Base-by-base conservation (phyloP, 352 stramenopile genomes). In the Globisporangium spiculum region DNA sequence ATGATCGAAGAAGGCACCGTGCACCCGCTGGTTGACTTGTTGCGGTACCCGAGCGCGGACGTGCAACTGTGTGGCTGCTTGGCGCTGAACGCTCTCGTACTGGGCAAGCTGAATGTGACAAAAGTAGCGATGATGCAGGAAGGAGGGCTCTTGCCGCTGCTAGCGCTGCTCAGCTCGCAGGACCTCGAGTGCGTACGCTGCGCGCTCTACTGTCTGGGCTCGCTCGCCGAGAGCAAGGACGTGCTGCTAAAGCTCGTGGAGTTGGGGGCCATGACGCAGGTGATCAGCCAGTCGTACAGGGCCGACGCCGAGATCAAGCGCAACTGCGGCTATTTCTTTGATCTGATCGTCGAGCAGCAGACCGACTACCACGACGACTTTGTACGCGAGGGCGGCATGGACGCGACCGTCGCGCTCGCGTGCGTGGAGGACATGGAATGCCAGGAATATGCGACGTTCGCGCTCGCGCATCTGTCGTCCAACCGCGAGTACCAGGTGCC, bases 371-470 rank as follows among this genome's bases (percentile, higher is more conserved):
- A 98, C 71, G 84, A 96, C 69, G 88, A 97, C 66, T 79, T 99
- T 55, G 88, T 84, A 36, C 76, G 84, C 61, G 89, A 96, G 71
- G 92, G 92, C 30, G 90, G 86, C 2, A 73, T 99, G 30, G 83
- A 98, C 38, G 88, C 89, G 48, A 83, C 93, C 41, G 87, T 99
- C n/a, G 76, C 87, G 3, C 85, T 99, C 32, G 93, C 93, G 46
- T 92, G 83, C 59, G 86, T 98, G 30, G 95, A 98, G 53, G 97
- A 99, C 73, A 88, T 96, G 69, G 97, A 99, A 72, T 97, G 89
- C 64, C 94, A 99, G 68, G 94, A 99, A 82, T 98, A 98, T 70
- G 94, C 95, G 10, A 96, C 96, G 18, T 99, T 99, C 69, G 81
- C 87, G n/a, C 81, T 99, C 48, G 96, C 96, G 34, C 96, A 99